Base-by-base conservation (phyloP, 2,329 filamentous ascomycete species). In the Xylaria arbuscula region DNA sequence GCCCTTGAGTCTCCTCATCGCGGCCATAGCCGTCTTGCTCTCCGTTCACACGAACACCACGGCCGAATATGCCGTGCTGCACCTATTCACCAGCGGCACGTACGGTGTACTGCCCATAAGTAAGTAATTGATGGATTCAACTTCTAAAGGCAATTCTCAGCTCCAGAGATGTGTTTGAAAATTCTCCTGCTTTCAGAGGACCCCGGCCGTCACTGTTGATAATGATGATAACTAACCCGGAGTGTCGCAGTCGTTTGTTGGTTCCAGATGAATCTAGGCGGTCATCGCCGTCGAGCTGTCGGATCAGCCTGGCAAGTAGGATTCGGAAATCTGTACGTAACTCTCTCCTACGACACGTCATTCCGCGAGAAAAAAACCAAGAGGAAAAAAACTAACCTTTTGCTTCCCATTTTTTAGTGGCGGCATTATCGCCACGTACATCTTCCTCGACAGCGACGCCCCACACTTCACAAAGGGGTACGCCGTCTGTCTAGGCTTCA, bases 101-200 rank as follows among this genome's bases (percentile, higher is more conserved):
- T 98, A 97, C 80, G 90, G 89, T 0, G 93, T 94, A n/a, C 94
- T 97, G 91, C 94, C 95, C 0, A 90, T 97, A 36, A 88, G 55
- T 57, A 36, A 57, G 55, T 28, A n/a, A 28, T 45, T 28, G 48
- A 51, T 28, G 28, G 28, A 28, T 28, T 28, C 28, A 28, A 5
- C 28, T 4, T 32, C 17, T 51, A 3, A 32, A 17, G 48, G 22
- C 48, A 32, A 13, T 11, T 13, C 47, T 50, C n/a, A n/a, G n/a
- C n/a, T n/a, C n/a, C n/a, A n/a, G n/a, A n/a, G n/a, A n/a, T n/a
- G n/a, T n/a, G n/a, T n/a, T n/a, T n/a, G n/a, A n/a, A n/a, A n/a
- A n/a, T n/a, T n/a, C n/a, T n/a, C n/a, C n/a, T n/a, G n/a, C n/a
- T n/a, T n/a, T n/a, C n/a, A n/a, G n/a, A n/a, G n/a, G n/a, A n/a